Evolutionary conservation across 139 green algal genomes (phyloP).

Genomic region (Chlamydomonas sphaeroides): DNA sequence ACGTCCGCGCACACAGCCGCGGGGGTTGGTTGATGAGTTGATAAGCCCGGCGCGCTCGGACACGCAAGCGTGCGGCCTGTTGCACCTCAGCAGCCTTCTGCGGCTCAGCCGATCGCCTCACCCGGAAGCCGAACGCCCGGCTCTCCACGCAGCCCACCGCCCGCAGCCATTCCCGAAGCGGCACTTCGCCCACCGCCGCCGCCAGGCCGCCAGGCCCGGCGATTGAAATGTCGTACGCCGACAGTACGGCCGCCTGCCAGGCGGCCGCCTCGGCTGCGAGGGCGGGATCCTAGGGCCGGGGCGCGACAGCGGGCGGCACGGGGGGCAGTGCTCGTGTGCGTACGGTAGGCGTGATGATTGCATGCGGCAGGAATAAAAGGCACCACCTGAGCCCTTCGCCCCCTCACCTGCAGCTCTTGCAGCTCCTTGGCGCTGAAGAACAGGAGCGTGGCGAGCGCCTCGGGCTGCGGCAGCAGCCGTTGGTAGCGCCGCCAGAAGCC

Average conservation of each 20-base stretch:
- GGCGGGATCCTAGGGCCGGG: slow-evolving; percentile 1
- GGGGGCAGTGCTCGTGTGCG: neutral
- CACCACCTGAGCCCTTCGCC: neutral
- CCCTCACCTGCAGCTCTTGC: slow-evolving; percentile 20
- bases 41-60: neutral
- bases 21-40: neutral
- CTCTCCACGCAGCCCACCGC: slow-evolving; percentile 54
- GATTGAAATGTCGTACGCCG: neutral
- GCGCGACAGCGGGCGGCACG: too few species aligned
- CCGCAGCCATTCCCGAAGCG: slow-evolving; percentile 43
- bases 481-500: slow-evolving; percentile 43
- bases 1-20: too few species aligned
- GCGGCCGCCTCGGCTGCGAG: slow-evolving; percentile 13
- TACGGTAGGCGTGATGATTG: neutral
- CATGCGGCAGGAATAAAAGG: neutral
- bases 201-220: neutral
- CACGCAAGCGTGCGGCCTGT: too few species aligned
- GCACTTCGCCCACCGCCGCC: slow-evolving; percentile 7
- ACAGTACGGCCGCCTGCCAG: slow-evolving; percentile 10
- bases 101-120: too few species aligned
- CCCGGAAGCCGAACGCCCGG: slow-evolving; percentile 52
- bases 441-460: slow-evolving; percentile 20
- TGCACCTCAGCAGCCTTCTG: too few species aligned
- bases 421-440: slow-evolving; percentile 3
- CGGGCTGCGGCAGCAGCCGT: neutral